phyloP scores from a whole-genome alignment of 2,329 filamentous ascomycete species.

The Sclerotinia glacialis region DNA sequence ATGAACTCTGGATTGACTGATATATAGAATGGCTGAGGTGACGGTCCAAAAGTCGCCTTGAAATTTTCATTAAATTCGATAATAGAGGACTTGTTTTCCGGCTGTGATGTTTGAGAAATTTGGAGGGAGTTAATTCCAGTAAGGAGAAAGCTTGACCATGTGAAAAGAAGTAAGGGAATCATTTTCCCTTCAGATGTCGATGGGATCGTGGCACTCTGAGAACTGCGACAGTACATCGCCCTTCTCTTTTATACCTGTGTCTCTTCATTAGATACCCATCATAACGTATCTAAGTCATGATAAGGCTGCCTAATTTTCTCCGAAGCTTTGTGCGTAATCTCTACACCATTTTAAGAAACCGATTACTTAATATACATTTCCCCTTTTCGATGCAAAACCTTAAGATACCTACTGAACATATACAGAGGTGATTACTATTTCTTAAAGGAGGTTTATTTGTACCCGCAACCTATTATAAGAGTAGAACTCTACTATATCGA shows the following conservation, averaged over 20 bases:
- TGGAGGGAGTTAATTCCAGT: neutral
- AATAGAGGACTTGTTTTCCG: neutral
- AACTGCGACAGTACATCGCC: too few species aligned
- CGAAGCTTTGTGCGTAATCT: too few species aligned
- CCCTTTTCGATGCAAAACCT: too few species aligned
- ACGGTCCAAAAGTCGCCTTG: slow-evolving; percentile 4
- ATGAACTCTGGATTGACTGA: slow-evolving; percentile 23
- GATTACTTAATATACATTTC: neutral
- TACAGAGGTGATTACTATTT: too few species aligned
- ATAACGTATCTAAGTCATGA: neutral
- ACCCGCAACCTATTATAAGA: too few species aligned
- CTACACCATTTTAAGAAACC: neutral
- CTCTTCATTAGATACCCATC: neutral
- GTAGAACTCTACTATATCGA: too few species aligned
- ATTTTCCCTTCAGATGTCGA: neutral
- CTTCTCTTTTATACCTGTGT: neutral
- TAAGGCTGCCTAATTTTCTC: neutral
- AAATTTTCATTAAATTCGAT: slow-evolving; percentile 1
- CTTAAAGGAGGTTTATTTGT: too few species aligned
- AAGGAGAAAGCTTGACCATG: neutral
- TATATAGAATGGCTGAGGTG: slow-evolving; percentile 17
- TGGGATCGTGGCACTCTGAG: neutral
- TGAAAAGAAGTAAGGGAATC: neutral
- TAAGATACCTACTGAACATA: too few species aligned
- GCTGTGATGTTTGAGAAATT: neutral